Conservation (phyloP, 2,329 filamentous ascomycete genomes). For the Decorospora gaudefroyi region DNA sequence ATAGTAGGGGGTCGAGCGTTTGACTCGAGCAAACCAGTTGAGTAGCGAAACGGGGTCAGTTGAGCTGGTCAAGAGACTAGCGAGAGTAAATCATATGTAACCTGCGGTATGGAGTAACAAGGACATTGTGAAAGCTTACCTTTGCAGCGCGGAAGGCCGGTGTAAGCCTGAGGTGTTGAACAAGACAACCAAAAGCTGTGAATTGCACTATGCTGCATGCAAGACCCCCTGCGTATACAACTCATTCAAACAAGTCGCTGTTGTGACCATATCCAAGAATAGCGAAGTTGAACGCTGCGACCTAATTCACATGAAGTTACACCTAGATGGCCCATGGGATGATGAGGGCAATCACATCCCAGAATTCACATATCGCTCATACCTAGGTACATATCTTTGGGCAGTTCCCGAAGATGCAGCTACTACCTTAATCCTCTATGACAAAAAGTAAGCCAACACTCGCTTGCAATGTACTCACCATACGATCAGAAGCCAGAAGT, state of each 20-base stretch:
- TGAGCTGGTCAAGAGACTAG: neutral
- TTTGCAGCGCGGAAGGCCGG: neutral
- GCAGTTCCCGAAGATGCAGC: neutral
- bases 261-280: too few species aligned
- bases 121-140: neutral
- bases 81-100: neutral
- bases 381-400: neutral
- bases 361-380: neutral
- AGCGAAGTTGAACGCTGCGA: too few species aligned
- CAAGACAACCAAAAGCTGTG: neutral
- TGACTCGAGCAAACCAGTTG: neutral
- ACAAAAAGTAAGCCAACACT: neutral
- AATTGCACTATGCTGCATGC: neutral
- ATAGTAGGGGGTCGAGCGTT: neutral
- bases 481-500: neutral
- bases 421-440: neutral
- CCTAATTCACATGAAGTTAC: neutral
- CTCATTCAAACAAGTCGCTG: too few species aligned
- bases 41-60: neutral
- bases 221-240: too few species aligned
- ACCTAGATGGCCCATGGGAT: neutral
- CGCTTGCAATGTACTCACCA: neutral
- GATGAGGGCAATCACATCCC: neutral
- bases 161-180: neutral
- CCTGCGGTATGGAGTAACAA: neutral